Percentiles rank a stretch among this genome's conserved stretches.
phyloP scores from a whole-genome alignment of 352 stramenopile species.

The Globisporangium barbulae region DNA sequence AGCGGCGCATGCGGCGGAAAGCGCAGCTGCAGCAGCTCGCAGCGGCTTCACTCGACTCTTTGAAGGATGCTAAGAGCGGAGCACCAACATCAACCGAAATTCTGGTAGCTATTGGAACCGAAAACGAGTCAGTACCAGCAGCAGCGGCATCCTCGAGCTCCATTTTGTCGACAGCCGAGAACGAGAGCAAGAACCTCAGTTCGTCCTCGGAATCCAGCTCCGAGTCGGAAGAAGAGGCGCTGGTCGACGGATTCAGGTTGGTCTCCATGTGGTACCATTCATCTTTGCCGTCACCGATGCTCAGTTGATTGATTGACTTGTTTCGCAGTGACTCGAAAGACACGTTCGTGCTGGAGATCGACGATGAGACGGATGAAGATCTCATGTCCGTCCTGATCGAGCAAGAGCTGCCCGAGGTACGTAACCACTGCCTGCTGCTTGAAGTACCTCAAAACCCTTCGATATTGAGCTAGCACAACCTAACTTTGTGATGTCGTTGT shows the following conservation, averaged over 20 bases:
- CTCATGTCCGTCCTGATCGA: conserved; percentile 89
- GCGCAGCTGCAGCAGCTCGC: conserved; percentile 21
- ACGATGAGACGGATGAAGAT: conserved; percentile 92
- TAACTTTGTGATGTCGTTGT: conserved; percentile 3
- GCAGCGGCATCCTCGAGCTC: conserved; percentile 1
- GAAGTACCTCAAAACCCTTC: not conserved
- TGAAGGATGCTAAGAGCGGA: conserved; percentile 23
- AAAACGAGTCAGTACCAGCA: conserved; percentile 1
- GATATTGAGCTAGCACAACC: not conserved
- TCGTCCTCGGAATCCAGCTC: conserved; percentile 79
- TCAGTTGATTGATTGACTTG: not conserved
- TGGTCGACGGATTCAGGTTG: conserved; percentile 60
- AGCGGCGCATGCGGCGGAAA: conserved; percentile 37
- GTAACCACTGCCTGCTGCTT: not conserved
- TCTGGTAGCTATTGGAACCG: conserved; percentile 11
- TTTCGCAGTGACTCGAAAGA: conserved; percentile 67
- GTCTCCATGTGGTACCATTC: not conserved
- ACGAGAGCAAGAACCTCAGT: conserved; percentile 53
- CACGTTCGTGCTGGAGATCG: conserved; percentile 89
- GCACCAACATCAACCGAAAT: conserved; percentile 21
- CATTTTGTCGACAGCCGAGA: conserved; percentile 21
- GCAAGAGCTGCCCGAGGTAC: conserved; percentile 75
- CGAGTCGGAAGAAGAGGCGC: conserved; percentile 81
- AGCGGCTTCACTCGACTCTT: conserved; percentile 1
- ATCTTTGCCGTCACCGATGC: not conserved